Evolutionary conservation across 768 basidiomycete species (phyloP), one percentile per base, ranked within the genome.

Genomic region (Russula abietina): DNA sequence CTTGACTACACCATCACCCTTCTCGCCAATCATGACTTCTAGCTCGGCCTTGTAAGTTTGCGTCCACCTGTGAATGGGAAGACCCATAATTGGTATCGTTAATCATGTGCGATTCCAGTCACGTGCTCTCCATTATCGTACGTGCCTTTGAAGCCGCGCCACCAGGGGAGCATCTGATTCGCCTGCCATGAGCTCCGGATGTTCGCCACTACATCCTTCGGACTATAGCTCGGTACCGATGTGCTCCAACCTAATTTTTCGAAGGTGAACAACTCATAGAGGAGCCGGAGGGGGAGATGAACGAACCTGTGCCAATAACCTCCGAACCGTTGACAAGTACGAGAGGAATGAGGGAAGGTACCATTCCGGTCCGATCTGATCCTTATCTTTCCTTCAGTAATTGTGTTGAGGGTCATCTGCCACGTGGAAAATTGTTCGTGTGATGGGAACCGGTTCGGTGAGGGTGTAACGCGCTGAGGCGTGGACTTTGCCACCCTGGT

Each of bases 1-100:
- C 83, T 96, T 97, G 76, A 97, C 81, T 22, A 81, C 72, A 3
- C 89, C 86, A 17, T 88, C 86, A 11, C 84, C 83, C 73, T 97
- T 96, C 67, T 93, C 89, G 7, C 87, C 87, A 28, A 92, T 85
- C 89, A 96, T 91, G 14, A 78, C 74, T 72, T 98, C 96, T 28
- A 99, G 78, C 72, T 93, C 89, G n/a, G 83, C 82, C 78, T 98
- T 98, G 79, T 91, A 98, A 50, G 77, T 81, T 71, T 89, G 85
- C 1, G 96, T 99, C 97, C 97, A 99, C 69, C 85, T 87, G 70
- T 95, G 88, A 64, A 99, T 88, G 2, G 97, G 97, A 46, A 99
- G 76, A 74, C 98, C 97, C 30, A 89, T 94, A 72, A 99, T 89
- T 75, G n/a, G 84, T 88, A 65, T 91, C 88, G 72, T 90, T 85